phyloP scores from a whole-genome alignment of 2,329 filamentous ascomycete genomes.

The Nothophoma quercina region DNA sequence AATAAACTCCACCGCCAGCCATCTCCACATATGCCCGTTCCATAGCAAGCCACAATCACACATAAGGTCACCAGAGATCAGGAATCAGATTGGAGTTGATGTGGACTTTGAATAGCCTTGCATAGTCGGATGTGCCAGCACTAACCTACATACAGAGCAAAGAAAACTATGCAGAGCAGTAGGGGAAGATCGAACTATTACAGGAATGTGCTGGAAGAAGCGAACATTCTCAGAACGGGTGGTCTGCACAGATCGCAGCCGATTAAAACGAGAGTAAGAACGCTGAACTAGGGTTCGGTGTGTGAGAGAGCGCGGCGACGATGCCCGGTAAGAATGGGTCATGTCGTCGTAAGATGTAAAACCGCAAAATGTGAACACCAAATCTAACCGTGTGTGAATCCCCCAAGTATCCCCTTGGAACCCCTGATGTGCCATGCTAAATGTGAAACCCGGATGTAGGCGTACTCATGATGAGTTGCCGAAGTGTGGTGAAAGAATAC shows the following conservation, averaged over 20 bases:
- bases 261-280: conserved; percentile 53
- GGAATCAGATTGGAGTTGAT: background rate
- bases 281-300: conserved; percentile 32
- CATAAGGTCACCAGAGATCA: background rate
- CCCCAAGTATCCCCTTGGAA: conserved; percentile 23
- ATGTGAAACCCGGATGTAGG: conserved; percentile 27
- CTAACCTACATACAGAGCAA: conserved; percentile 38
- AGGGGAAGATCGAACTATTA: conserved; percentile 32
- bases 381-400: conserved; percentile 34
- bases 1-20: background rate
- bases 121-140: conserved; percentile 44
- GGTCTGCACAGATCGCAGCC: conserved; percentile 24
- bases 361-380: conserved; percentile 36
- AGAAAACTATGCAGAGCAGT: conserved; percentile 30
- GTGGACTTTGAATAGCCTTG: conserved; percentile 21
- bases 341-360: conserved; percentile 42
- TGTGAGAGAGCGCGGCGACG: conserved; percentile 37
- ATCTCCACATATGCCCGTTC: background rate
- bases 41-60: background rate
- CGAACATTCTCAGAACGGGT: conserved; percentile 45
- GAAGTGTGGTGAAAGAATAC: conserved; percentile 39
- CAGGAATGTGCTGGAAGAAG: conserved; percentile 34
- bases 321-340: conserved; percentile 38
- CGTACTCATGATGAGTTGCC: conserved; percentile 20
- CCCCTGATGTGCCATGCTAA: conserved; percentile 34